Percentiles rank a stretch among this genome's conserved stretches.
These are phyloP conservation scores for Blastocladiella britannica DNA, from an alignment of 192 early-diverging fungal genomes.

Conservation along the genomic window DNA sequence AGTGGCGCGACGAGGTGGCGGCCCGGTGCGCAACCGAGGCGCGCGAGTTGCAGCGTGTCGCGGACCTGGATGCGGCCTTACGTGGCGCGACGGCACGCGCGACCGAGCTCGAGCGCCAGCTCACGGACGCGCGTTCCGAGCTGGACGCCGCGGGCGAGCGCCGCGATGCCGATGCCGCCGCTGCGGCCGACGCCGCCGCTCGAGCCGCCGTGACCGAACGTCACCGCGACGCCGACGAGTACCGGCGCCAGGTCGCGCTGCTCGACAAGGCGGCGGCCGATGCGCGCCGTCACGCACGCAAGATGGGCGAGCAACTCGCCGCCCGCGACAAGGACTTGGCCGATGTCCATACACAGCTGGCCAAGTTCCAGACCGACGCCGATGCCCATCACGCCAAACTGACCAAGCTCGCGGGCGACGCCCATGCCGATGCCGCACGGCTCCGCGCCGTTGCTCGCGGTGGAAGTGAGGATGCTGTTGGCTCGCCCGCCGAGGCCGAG, in stretches of 20 bases:
- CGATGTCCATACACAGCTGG: background rate
- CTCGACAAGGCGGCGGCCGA: background rate
- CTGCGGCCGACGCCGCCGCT: background rate
- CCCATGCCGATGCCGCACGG: background rate
- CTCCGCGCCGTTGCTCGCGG: background rate
- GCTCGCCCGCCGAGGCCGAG: background rate
- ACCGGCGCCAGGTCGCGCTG: background rate
- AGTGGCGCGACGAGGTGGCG: background rate
- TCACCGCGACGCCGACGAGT: background rate
- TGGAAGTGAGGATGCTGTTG: background rate
- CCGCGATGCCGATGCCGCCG: background rate
- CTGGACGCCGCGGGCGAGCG: background rate
- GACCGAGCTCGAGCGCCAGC: background rate
- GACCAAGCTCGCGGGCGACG: background rate
- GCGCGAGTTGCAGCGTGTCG: background rate
- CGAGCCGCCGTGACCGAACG: background rate
- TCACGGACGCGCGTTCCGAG: background rate
- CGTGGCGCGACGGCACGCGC: background rate
- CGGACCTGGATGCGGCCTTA: background rate
- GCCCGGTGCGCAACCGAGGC: background rate
- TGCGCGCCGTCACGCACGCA: background rate
- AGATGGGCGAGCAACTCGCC: background rate
- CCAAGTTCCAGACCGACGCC: background rate
- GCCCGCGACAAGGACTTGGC: background rate
- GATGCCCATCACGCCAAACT: background rate